A percentile compares a stretch with the other conserved stretches of the same genome.
phyloP scores from a whole-genome alignment of 176 grass and related monocot species.

The Dactylis glomerata region DNA sequence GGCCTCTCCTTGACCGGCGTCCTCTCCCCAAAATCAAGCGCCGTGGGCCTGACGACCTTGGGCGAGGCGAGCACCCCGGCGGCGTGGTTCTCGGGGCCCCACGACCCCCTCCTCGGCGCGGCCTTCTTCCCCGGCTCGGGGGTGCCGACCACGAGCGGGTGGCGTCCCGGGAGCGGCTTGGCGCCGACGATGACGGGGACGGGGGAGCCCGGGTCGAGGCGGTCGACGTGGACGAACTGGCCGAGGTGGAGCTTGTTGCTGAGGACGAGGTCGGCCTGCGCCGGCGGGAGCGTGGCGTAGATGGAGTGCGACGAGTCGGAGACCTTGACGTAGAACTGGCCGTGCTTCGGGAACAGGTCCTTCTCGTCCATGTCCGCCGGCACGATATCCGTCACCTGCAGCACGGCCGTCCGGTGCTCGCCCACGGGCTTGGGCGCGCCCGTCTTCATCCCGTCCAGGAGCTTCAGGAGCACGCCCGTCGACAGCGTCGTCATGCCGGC shows the following conservation, averaged over 20 bases:
- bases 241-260: constrained; percentile 91
- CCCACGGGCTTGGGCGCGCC: constrained; percentile 53
- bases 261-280: constrained; percentile 83
- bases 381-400: constrained; percentile 95
- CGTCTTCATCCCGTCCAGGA: constrained; percentile 63
- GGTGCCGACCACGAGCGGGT: constrained; percentile 65
- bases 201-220: constrained; percentile 64
- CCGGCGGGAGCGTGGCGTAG: constrained; percentile 68
- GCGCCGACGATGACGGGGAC: constrained; percentile 74
- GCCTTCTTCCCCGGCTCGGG: constrained; percentile 39
- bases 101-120: constrained; percentile 9
- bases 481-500: constrained; percentile 59
- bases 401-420: constrained; percentile 65
- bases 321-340: constrained; percentile 84
- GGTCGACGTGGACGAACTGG: constrained; percentile 77
- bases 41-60: constrained; percentile 49
- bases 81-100: constrained; percentile 24
- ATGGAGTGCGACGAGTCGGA: constrained; percentile 83
- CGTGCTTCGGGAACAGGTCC: constrained; percentile 77
- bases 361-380: constrained; percentile 86
- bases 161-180: constrained; percentile 54
- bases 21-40: constrained; percentile 65
- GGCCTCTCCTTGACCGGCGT: constrained; percentile 64
- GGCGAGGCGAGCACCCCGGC: constrained; percentile 18
- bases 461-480: constrained; percentile 72